Base-by-base conservation (phyloP, 768 basidiomycete species). In the Xanthoconium stramineum region DNA sequence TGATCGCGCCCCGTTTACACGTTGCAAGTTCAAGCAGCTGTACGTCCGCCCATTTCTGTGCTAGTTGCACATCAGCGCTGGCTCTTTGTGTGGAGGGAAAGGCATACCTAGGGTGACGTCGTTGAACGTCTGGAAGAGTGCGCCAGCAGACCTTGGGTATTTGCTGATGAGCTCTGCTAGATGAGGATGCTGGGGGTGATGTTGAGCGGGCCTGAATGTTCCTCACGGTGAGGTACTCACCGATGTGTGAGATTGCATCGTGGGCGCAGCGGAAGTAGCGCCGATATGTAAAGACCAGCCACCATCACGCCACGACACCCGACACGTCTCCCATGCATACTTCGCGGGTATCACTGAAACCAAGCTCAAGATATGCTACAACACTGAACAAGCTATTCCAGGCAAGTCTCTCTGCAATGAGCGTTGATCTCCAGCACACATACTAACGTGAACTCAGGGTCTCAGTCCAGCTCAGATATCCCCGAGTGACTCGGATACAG, bases 121-220 rank as follows among this genome's bases (percentile, higher is more conserved):
- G 66, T 91, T 91, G 72, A 86, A 90, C 1, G 84, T 78, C 68
- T 91, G 89, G 65, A 90, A 88, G 10, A 91, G 70, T 24, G 80
- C 75, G 13, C 84, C 79, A 3, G 84, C 83, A 15, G 78, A 71
- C 28, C 69, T 75, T 36, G 89, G 88, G 62, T 91, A 91, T 67
- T 84, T 88, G 12, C 63, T 57, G 28, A 86, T 58, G 39, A 83
- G 64, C 5, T 72, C 69, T 11, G 80, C 71, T 29, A 89, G 75
- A 5, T 65, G 72, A 43, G 73, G 61, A 59, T 81, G 78, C 85
- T 84, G 55, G 24, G 11, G 32, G 24, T 14, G 39, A 13, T 33
- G 45, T 15, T 60, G 36, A 65, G 56, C 33, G 13, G n/a, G 51
- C 49, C 35, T 33, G 36, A 35, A 30, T 39, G 30, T 3, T 20